phyloP scores from a whole-genome alignment of 2,329 filamentous ascomycete species.

The Aspergillus glaucus region DNA sequence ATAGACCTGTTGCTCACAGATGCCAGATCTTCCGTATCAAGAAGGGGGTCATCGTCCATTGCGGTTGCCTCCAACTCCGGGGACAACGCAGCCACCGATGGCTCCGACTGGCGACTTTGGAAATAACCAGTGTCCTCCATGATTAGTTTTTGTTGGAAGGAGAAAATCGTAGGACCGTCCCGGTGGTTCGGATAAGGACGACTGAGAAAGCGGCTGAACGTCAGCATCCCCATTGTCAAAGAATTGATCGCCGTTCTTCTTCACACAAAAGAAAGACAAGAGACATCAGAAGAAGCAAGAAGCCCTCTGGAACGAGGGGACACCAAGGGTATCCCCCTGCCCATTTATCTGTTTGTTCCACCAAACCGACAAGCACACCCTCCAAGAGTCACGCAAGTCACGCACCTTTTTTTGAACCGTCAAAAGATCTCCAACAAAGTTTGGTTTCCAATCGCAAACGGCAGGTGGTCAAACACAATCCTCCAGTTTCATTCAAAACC shows the following conservation, averaged over 20 bases:
- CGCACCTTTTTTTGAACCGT: neutral
- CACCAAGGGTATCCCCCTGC: neutral
- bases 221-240: conserved; percentile 32
- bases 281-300: neutral
- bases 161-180: conserved; percentile 31
- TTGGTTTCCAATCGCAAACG: conserved; percentile 2
- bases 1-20: conserved; percentile 21
- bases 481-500: conserved; percentile 14
- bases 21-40: conserved; percentile 22
- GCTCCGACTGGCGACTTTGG: conserved; percentile 17
- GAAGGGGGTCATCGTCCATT: conserved; percentile 19
- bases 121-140: conserved; percentile 23
- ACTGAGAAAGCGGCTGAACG: conserved; percentile 31
- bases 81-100: conserved; percentile 16
- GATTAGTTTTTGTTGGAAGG: conserved; percentile 32
- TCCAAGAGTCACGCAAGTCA: neutral
- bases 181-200: conserved; percentile 27
- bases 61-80: conserved; percentile 17
- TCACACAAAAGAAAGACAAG: neutral
- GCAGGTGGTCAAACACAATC: conserved; percentile 1
- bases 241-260: neutral
- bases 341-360: neutral
- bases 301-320: neutral
- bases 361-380: neutral
- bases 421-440: conserved; percentile 1